Percentiles rank a stretch among this genome's conserved stretches.
These are phyloP conservation scores for Globisporangium sylvaticum DNA, from an alignment of 352 stramenopile species.

Conservation along the genomic window DNA sequence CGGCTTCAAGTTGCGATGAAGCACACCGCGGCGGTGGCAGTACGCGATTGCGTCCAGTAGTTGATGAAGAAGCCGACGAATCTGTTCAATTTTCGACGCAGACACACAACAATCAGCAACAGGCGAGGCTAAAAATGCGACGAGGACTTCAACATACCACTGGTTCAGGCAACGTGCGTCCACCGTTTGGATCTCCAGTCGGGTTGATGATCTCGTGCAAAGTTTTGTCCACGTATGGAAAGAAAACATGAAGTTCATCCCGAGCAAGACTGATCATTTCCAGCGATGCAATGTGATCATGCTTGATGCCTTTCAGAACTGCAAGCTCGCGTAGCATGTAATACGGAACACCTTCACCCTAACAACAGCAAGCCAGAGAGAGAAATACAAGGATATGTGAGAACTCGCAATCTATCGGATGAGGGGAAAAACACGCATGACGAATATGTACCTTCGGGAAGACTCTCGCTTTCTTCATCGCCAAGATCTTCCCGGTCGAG, in stretches of 20 bases:
- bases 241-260: conserved; percentile 89
- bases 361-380: neutral
- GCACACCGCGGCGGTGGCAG: conserved; percentile 82
- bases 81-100: conserved; percentile 31
- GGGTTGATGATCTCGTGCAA: conserved; percentile 91
- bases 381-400: conserved; percentile 11
- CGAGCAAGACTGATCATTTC: conserved; percentile 85
- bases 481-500: conserved; percentile 79
- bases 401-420: neutral
- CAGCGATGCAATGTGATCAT: conserved; percentile 86
- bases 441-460: conserved; percentile 66
- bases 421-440: neutral
- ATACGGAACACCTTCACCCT: conserved; percentile 90
- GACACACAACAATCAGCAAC: neutral
- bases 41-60: conserved; percentile 86
- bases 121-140: conserved; percentile 1
- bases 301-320: conserved; percentile 83
- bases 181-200: conserved; percentile 75
- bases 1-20: conserved; percentile 89
- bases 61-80: conserved; percentile 80
- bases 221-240: conserved; percentile 88
- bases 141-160: conserved; percentile 40
- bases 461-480: conserved; percentile 86
- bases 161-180: conserved; percentile 64
- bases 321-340: conserved; percentile 91